Conservation (phyloP, 1,284 basidiomycete genomes). For the Butyriboletus appendiculatus region DNA sequence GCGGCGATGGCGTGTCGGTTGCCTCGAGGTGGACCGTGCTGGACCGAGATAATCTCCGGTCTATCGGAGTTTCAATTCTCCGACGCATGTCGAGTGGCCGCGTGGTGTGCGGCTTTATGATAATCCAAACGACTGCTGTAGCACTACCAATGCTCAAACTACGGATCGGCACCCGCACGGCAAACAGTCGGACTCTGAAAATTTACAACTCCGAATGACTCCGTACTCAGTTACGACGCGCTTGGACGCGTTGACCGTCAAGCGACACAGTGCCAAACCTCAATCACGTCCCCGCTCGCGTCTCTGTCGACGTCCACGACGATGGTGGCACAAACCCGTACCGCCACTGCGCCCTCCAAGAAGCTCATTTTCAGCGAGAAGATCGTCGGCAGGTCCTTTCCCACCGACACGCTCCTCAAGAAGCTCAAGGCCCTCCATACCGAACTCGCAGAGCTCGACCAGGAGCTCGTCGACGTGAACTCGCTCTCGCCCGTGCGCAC, state of each 20-base stretch:
- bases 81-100: neutral
- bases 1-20: neutral
- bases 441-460: constrained; percentile 85
- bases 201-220: constrained; percentile 3
- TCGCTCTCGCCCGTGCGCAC: constrained; percentile 73
- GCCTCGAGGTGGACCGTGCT: neutral
- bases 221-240: constrained; percentile 1
- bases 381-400: constrained; percentile 66
- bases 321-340: constrained; percentile 75
- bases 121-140: neutral
- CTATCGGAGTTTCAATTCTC: constrained; percentile 1
- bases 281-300: constrained; percentile 1
- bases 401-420: constrained; percentile 80
- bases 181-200: constrained; percentile 7
- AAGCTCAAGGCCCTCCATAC: constrained; percentile 81
- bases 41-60: neutral
- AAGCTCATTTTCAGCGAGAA: constrained; percentile 80
- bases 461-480: constrained; percentile 78
- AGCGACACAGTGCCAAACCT: neutral
- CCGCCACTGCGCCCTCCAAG: constrained; percentile 49
- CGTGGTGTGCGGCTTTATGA: neutral
- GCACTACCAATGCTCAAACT: neutral
- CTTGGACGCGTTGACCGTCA: constrained; percentile 8
- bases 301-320: constrained; percentile 23
- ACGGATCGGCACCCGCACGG: neutral